Evolutionary conservation across 305 asterid species (phyloP).

Genomic region (Fraxinus sp.): DNA sequence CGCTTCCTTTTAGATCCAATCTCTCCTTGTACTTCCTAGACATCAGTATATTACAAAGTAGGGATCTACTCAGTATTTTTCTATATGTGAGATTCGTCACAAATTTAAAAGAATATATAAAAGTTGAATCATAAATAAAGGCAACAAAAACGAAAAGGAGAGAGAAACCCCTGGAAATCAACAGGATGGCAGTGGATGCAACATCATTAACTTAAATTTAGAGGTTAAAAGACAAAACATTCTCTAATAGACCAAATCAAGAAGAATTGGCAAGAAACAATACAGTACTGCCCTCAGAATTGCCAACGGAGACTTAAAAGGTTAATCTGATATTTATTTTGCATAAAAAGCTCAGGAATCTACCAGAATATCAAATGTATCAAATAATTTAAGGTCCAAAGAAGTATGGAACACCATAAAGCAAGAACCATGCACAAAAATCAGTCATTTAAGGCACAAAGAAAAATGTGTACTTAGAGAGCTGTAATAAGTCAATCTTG

Average conservation of each 20-base stretch:
- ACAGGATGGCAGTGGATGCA: background rate
- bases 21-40: conserved; percentile 51
- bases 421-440: background rate
- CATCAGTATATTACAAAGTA: conserved; percentile 25
- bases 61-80: background rate
- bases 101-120: background rate
- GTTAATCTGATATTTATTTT: background rate
- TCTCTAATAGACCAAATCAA: background rate
- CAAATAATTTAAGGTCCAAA: background rate
- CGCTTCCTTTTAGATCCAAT: conserved; percentile 59
- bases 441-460: background rate
- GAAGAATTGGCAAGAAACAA: background rate
- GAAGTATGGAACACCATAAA: background rate
- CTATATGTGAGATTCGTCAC: background rate
- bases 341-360: background rate
- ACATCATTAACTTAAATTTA: background rate
- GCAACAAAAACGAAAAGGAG: conserved; percentile 1
- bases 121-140: conserved; percentile 13
- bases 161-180: background rate
- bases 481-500: background rate
- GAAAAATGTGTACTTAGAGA: background rate
- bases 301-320: background rate
- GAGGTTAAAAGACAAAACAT: background rate
- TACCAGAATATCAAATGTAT: background rate
- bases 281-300: background rate